Percentiles rank a stretch among this genome's conserved stretches.
phyloP scores from a whole-genome alignment of 148 eudicot genomes.

The Pharnaceum exiguum region DNA sequence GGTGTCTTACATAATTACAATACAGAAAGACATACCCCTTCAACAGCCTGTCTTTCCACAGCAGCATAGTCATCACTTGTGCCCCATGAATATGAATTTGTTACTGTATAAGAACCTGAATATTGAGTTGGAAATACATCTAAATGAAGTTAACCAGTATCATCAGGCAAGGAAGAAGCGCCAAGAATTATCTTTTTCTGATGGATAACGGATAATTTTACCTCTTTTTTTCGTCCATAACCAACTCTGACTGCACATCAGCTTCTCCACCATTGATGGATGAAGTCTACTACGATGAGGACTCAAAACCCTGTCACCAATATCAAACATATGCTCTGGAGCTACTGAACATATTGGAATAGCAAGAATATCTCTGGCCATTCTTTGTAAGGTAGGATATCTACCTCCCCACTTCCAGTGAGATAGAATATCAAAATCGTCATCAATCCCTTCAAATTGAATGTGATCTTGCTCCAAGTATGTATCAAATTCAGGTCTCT shows the following conservation, averaged over 20 bases:
- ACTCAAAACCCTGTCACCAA: slow-evolving; percentile 13
- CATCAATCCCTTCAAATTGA: neutral
- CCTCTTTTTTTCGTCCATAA: slow-evolving; percentile 13
- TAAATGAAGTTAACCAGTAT: neutral
- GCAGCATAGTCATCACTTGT: slow-evolving; percentile 1
- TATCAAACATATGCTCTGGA: slow-evolving; percentile 13
- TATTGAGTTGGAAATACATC: neutral
- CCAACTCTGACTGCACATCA: slow-evolving; percentile 27
- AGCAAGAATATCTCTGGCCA: slow-evolving; percentile 22
- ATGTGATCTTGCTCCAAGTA: neutral
- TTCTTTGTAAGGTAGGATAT: slow-evolving; percentile 9
- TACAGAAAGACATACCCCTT: too few relatives aligned
- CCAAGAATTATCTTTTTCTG: too few relatives aligned
- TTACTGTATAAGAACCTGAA: slow-evolving; percentile 5
- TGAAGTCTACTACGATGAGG: slow-evolving; percentile 21
- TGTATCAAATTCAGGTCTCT: slow-evolving; percentile 11
- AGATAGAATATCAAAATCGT: slow-evolving; percentile 6
- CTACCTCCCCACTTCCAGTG: slow-evolving; percentile 3
- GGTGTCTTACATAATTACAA: too few relatives aligned
- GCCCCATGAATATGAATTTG: slow-evolving; percentile 15
- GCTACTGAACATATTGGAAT: slow-evolving; percentile 11
- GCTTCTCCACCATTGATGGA: slow-evolving; percentile 14
- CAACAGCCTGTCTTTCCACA: neutral
- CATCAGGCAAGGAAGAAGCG: too few relatives aligned
- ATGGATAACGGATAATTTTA: neutral